phyloP scores from a whole-genome alignment of 2,329 filamentous ascomycete genomes.

The Xylaria sp. region DNA sequence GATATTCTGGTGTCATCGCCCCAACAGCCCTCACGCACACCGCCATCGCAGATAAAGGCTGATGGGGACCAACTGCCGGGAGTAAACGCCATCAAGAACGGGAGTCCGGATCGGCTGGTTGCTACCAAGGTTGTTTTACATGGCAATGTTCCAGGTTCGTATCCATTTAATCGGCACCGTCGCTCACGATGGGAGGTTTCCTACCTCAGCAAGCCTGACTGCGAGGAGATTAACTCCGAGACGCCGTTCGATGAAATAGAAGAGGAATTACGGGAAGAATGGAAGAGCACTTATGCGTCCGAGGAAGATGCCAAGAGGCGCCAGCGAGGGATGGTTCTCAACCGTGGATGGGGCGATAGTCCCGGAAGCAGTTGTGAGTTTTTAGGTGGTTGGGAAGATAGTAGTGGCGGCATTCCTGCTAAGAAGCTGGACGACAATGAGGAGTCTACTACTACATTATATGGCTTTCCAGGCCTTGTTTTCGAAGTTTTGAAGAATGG shows the following conservation, averaged over 20 bases:
- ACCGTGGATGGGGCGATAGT: slow-evolving; percentile 90
- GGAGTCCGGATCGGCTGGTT: slow-evolving; percentile 73
- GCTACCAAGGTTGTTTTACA: slow-evolving; percentile 94
- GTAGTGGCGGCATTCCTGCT: slow-evolving; percentile 58
- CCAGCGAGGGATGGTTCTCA: slow-evolving; percentile 84
- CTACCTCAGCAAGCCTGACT: slow-evolving; percentile 61
- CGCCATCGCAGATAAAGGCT: slow-evolving; percentile 59
- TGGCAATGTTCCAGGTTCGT: slow-evolving; percentile 93
- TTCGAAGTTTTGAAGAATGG: slow-evolving; percentile 97
- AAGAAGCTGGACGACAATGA: slow-evolving; percentile 65
- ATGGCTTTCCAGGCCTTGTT: slow-evolving; percentile 90
- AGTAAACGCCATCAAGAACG: slow-evolving; percentile 53
- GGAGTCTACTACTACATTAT: slow-evolving; percentile 80
- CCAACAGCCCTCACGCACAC: slow-evolving; percentile 69
- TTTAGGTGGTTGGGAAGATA: slow-evolving; percentile 87
- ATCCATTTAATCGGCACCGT: slow-evolving; percentile 94
- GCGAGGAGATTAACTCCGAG: slow-evolving; percentile 74
- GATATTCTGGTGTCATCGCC: slow-evolving; percentile 90
- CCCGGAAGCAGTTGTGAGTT: slow-evolving; percentile 90
- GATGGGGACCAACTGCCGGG: slow-evolving; percentile 44
- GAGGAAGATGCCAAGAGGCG: slow-evolving; percentile 61
- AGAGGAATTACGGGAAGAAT: slow-evolving; percentile 71
- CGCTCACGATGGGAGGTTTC: slow-evolving; percentile 86
- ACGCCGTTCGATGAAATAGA: slow-evolving; percentile 81
- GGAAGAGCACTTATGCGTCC: slow-evolving; percentile 72